These are phyloP conservation scores for Cryptococcus hybrid DNA, from an alignment of 1,284 basidiomycete genomes.

Conservation along the genomic window DNA sequence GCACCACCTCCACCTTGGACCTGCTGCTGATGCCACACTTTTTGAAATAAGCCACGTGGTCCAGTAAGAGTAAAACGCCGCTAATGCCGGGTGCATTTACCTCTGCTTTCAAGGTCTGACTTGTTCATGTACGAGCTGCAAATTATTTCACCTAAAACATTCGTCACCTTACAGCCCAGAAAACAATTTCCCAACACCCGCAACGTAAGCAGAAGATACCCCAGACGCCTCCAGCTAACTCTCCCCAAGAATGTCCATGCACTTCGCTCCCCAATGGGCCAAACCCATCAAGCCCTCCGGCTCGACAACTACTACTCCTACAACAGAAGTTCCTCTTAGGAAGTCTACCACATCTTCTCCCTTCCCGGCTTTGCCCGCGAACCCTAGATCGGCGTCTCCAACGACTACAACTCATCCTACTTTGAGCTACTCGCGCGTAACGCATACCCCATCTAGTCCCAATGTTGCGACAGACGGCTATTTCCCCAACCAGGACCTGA, in stretches of 20 bases:
- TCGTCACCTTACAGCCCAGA: too few relatives aligned
- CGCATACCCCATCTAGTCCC: constrained; percentile 53
- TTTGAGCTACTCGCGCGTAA: constrained; percentile 64
- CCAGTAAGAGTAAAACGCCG: too few relatives aligned
- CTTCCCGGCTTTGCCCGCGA: constrained; percentile 41
- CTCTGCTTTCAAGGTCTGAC: too few relatives aligned
- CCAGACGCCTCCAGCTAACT: not conserved
- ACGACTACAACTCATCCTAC: constrained; percentile 38
- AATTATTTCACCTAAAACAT: too few relatives aligned
- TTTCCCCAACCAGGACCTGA: constrained; percentile 56
- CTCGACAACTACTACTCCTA: constrained; percentile 26
- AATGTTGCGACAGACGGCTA: constrained; percentile 45
- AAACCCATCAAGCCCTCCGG: constrained; percentile 49
- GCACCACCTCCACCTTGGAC: constrained; percentile 5
- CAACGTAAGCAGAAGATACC: too few relatives aligned
- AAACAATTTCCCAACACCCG: too few relatives aligned
- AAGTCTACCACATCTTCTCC: constrained; percentile 35
- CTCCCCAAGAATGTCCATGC: constrained; percentile 42
- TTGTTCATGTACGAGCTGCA: too few relatives aligned
- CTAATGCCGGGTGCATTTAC: too few relatives aligned
- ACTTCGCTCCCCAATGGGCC: constrained; percentile 50
- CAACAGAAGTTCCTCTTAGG: constrained; percentile 17
- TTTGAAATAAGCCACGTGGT: too few relatives aligned
- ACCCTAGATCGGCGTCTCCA: constrained; percentile 25
- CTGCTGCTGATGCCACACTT: not conserved